Percentiles rank a stretch among this genome's conserved stretches.
These are phyloP conservation scores for Cucumis hystrix DNA, from an alignment of 306 rosid species.

Conservation along the genomic window DNA sequence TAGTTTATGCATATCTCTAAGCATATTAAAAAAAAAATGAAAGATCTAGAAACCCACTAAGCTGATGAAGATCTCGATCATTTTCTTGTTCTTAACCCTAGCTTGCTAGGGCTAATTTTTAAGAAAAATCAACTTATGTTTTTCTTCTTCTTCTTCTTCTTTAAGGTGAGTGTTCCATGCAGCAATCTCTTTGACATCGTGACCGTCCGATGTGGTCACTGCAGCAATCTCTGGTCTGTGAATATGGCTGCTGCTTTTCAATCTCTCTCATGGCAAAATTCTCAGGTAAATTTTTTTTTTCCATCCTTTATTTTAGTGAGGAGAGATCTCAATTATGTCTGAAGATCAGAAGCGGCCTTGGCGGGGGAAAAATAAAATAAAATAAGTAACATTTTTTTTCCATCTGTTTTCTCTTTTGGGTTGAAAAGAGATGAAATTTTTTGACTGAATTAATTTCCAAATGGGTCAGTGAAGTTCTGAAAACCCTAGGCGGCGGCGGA, in stretches of 20 bases:
- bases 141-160: not conserved
- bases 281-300: not conserved
- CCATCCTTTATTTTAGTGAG: not conserved
- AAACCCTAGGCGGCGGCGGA: not conserved
- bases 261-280: constrained; percentile 58
- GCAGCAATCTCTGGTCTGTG: constrained; percentile 98
- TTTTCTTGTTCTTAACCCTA: not conserved
- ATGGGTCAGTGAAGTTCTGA: not conserved
- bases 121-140: not conserved
- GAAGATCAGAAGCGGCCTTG: not conserved
- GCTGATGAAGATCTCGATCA: not conserved
- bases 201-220: constrained; percentile 99
- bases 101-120: not conserved
- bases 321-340: not conserved
- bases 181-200: constrained; percentile 79
- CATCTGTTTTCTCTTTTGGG: not conserved
- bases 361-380: not conserved
- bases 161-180: constrained; percentile 99
- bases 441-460: not conserved
- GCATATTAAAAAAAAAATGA: not conserved
- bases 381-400: not conserved
- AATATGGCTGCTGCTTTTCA: constrained; percentile 98
- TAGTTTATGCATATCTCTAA: not conserved
- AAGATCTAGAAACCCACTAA: not conserved
- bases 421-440: not conserved